phyloP scores from a whole-genome alignment of 2,329 filamentous ascomycete species.

The Neofusicoccum ribis region DNA sequence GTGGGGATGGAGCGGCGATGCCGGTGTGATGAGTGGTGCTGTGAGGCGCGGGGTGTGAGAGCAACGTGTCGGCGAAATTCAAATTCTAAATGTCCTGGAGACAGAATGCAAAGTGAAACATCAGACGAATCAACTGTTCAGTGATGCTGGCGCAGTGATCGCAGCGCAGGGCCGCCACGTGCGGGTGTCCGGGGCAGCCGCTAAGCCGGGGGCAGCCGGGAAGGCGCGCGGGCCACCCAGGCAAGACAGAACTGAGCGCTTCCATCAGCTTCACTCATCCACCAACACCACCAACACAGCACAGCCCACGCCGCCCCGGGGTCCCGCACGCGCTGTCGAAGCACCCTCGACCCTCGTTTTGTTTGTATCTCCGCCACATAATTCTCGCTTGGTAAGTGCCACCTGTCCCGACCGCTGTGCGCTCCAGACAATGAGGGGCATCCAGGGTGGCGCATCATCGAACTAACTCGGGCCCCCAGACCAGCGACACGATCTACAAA shows the following conservation, averaged over 20 bases:
- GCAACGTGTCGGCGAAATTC: neutral
- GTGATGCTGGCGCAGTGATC: neutral
- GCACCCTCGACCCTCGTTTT: neutral
- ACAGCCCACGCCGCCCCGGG: neutral
- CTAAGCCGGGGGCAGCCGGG: neutral
- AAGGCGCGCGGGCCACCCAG: no score
- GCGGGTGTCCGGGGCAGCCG: neutral
- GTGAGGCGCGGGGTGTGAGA: neutral
- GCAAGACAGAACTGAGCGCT: neutral
- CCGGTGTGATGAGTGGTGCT: slow-evolving; percentile 35
- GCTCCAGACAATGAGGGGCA: neutral
- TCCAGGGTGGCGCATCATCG: slow-evolving; percentile 2
- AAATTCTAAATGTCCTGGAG: neutral
- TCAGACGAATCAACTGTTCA: neutral
- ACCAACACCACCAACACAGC: neutral
- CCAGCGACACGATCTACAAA: neutral
- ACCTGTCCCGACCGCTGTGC: neutral
- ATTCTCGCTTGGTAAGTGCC: neutral
- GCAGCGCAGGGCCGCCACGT: neutral
- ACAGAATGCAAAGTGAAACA: neutral
- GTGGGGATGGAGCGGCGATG: slow-evolving; percentile 77
- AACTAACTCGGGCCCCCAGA: slow-evolving; percentile 4
- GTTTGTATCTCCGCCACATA: neutral
- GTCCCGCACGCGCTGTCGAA: neutral
- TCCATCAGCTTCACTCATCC: neutral